These are phyloP conservation scores for Pulveroboletus sp. DNA, from an alignment of 768 basidiomycete genomes.

Conservation along the genomic window DNA sequence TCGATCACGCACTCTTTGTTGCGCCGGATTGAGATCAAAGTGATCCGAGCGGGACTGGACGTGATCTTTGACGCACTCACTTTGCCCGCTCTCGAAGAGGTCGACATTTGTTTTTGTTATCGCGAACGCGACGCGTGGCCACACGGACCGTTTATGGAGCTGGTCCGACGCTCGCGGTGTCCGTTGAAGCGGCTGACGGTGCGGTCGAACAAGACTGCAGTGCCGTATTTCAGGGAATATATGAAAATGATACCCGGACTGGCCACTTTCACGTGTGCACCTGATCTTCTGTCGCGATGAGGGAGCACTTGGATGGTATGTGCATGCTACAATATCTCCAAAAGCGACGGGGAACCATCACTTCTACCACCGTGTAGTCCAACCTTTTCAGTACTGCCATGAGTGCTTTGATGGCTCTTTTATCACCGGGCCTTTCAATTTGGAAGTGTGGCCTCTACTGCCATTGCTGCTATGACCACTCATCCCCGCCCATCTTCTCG, in stretches of 20 bases:
- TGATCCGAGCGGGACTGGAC: conserved; percentile 24
- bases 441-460: background rate
- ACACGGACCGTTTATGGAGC: conserved; percentile 20
- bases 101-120: conserved; percentile 30
- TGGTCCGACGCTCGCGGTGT: conserved; percentile 24
- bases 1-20: conserved; percentile 15
- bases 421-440: background rate
- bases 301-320: background rate
- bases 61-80: conserved; percentile 16
- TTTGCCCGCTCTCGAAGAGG: conserved; percentile 27
- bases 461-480: too few species aligned
- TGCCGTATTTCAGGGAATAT: conserved; percentile 22
- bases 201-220: conserved; percentile 21
- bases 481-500: too few species aligned
- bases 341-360: background rate
- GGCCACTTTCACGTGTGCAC: conserved; percentile 11
- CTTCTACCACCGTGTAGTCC: background rate
- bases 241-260: conserved; percentile 18
- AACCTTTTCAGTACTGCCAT: background rate
- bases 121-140: conserved; percentile 29
- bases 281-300: background rate
- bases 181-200: conserved; percentile 21
- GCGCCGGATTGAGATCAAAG: conserved; percentile 28
- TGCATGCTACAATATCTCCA: background rate
- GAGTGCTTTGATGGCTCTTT: background rate